Percentiles rank a stretch among this genome's conserved stretches.
These are phyloP conservation scores for Aspergillus sclerotioniger DNA, from an alignment of 495 filamentous ascomycete genomes.

Conservation along the genomic window DNA sequence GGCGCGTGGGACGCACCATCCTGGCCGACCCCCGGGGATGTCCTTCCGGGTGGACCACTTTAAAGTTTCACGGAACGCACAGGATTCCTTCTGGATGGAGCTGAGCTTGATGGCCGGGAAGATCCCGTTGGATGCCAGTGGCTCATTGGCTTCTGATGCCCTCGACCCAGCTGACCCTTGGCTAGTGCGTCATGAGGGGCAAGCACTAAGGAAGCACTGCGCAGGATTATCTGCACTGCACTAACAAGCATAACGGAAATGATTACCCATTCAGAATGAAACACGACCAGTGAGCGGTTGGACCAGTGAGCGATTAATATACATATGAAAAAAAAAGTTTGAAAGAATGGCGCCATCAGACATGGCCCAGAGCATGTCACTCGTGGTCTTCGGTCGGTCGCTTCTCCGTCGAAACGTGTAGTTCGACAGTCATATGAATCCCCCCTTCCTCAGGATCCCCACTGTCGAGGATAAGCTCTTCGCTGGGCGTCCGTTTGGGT, in stretches of 20 bases:
- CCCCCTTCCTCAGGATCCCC: constrained; percentile 30
- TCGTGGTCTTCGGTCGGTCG: constrained; percentile 7
- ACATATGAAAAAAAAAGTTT: neutral
- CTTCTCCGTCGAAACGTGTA: constrained; percentile 37
- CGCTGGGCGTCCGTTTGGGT: constrained; percentile 35
- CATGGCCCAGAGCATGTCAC: no score
- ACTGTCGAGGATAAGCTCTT: constrained; percentile 43
- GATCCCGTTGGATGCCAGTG: no score
- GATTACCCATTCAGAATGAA: neutral
- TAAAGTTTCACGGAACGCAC: no score
- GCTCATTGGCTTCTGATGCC: no score
- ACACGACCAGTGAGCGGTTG: neutral
- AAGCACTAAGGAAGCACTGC: no score
- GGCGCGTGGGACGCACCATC: neutral
- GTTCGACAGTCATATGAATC: constrained; percentile 49
- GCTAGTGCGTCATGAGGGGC: no score
- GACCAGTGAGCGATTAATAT: neutral
- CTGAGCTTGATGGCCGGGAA: no score
- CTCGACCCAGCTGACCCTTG: no score
- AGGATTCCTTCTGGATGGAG: no score
- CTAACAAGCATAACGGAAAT: no score
- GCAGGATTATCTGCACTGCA: neutral
- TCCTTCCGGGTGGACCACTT: no score
- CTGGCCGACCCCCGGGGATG: neutral
- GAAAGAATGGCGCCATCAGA: neutral